phyloP scores from a whole-genome alignment of 305 asterid genomes.

The Caryopteris hybrid region DNA sequence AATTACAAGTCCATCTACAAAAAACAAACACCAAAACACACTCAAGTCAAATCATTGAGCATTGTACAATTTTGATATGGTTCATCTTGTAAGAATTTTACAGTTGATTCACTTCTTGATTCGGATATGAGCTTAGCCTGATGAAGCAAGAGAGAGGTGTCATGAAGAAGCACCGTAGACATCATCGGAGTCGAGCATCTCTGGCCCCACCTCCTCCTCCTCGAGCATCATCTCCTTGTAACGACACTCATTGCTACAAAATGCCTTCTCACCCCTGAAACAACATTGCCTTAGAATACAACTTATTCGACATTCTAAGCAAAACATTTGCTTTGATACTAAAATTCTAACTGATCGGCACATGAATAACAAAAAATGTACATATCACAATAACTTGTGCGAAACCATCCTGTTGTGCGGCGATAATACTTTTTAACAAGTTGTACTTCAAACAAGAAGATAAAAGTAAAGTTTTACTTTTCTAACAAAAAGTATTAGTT shows the following conservation, averaged over 20 bases:
- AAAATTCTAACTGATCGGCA: not conserved
- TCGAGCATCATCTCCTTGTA: conserved; percentile 51
- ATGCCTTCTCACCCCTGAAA: conserved; percentile 63
- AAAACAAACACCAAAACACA: conserved; percentile 25
- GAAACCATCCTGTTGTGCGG: no score
- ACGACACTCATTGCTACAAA: conserved; percentile 63
- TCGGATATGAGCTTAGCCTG: not conserved
- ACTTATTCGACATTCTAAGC: not conserved
- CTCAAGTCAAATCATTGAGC: conserved; percentile 3
- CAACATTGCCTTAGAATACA: not conserved
- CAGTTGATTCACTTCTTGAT: not conserved
- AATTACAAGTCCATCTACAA: conserved; percentile 11
- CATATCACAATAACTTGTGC: no score
- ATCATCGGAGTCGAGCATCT: conserved; percentile 26
- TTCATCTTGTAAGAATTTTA: conserved; percentile 14
- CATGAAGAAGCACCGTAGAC: conserved; percentile 26
- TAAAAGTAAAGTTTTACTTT: no score
- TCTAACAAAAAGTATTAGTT: no score
- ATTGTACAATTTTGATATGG: conserved; percentile 24
- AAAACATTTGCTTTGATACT: not conserved
- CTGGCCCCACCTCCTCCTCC: conserved; percentile 30
- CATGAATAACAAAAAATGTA: not conserved
- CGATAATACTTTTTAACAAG: no score
- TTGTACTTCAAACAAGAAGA: no score
- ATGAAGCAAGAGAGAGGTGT: not conserved